Base-by-base conservation (phyloP, 805 yeast species). In the Wickerhamomyces canadensis region DNA sequence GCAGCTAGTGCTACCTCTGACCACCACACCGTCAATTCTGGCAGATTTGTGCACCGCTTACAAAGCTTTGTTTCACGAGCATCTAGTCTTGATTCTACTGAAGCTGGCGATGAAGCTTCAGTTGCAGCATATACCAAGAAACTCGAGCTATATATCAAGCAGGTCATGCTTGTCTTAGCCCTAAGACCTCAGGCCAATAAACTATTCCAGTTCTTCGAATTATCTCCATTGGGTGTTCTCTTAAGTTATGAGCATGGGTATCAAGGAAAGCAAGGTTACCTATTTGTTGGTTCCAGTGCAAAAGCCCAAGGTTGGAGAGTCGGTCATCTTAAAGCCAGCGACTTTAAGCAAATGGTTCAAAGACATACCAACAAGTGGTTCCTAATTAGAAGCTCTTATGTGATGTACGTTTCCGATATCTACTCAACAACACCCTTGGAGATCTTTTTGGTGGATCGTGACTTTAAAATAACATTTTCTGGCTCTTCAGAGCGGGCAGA, bases 301-400 rank as follows among this genome's bases (percentile, higher is more conserved):
- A 78, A 77, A 44, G 71, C 88, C 1, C 95, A 87, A 56, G 98
- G 98, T 3, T 93, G 98, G 98, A 70, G 95, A 49, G 96, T 91
- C 6, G 84, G 93, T 4, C 97, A 91, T 55, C 76, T 87, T 60
- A 78, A 75, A 43, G 77, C 85, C 7, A 74, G 78, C 43, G 97
- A 86, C 51, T 65, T 87, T 50, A 74, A 76, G 47, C 88, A 85
- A 26, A 87, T 93, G 96, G 83, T 91, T 35, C 79, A 76, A 45
- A 78, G 99, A 60, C 91, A 94, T 48, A 80, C 94, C 0, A 80
- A 80, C 28, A 93, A 93, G 59, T 93, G 99, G 99, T 78, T 87
- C 44, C 63, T 93, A 39, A 76, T 93, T 2, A 73, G 98, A 40
- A 82, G 80, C 54, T 82, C 95, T 1, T 93, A 86, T 52, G 69